Base-by-base conservation (phyloP, 140 eudicot genomes). In the Oenanthe javanica region DNA sequence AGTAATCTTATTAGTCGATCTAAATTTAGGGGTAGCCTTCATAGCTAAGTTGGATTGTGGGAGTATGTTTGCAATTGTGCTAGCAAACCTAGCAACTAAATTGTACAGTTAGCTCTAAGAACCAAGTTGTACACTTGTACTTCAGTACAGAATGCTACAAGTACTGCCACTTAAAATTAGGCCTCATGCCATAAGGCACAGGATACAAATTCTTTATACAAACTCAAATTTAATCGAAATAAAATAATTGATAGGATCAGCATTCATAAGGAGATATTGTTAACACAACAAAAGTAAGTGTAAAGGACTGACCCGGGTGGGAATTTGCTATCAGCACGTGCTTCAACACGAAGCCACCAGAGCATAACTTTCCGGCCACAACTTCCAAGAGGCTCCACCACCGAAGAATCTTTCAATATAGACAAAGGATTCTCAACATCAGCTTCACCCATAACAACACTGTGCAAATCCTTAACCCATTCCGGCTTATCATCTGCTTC, bases 281-380 rank as follows among this genome's bases (percentile, higher is more conserved):
- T 75, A 18, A 18, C 16, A 45, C 57, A 23, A 40, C 45, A 76
- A 63, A 47, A 25, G 49, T 36, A 42, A 72, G 7, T 45, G 36
- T 27, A 82, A 51, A 79, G 49, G 75, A 86, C 94, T 90, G 83
- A 95, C 99, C 99, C 86, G 59, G 96, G 46, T 72, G 99, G 99
- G 72, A 95, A 95, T 83, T 92, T 95, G 93, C 99, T 90, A 76
- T 95, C 99, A 12, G 97, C 90, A 59, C 97, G 93, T n/a, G 99
- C 99, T 88, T 95, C 99, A 70, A 89, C 97, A 23, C 99, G 97
- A 50, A 95, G 92, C 99, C 99, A 95, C 99, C 99, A 95, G 46
- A 92, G 78, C 97, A 95, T 79, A 84, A 95, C 89, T 78, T 91
- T 95, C 84, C 92, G 93, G 73, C 99, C 99, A 86, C 99, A 95